Base-by-base conservation (phyloP, 176 grass and related monocot genomes). In the Luzula sylvatica region DNA sequence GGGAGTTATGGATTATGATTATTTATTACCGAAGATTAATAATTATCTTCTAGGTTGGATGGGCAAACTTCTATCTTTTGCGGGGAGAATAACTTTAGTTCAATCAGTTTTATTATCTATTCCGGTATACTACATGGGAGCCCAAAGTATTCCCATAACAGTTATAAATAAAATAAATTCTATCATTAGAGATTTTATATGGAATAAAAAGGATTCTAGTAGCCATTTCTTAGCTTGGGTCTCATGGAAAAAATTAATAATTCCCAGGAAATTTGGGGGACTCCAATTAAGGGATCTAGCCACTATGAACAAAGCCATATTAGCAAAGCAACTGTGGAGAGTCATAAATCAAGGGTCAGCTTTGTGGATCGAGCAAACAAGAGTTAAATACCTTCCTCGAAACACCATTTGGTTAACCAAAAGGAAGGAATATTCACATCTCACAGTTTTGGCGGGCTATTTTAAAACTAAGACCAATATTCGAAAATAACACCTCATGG, bases 1-100 rank as follows among this genome's bases (percentile, higher is more conserved):
- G 5, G 7, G 2, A 0, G 0, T 18, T 0, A 0, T 14, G 1
- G 11, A 5, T 0, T 17, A 46, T 46, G 13, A n/a, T 1, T 1
- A 14, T 2, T 6, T 46, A 0, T 16, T 46, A 0, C 15, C 15
- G 1, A 18, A 46, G 1, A 17, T 46, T 0, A 5, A 17, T 15
- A 0, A 11, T 0, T 6, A 17, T 3, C 7, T 46, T 0, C 1
- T 7, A 4, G 43, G 43, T 5, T 46, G 43, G 43, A 46, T 16
- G 19, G 7, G 15, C 3, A 18, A 18, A 6, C 15, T n/a, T 17
- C 43, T 46, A 1, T 46, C n/a, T 0, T 5, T 46, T 2, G 43
- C 14, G 8, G 43, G 43, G 1, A 46, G 43, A 3, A 17, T 46
- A 0, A 17, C 13, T 14, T 7, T 46, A 0, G 2, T 46, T 0